These are phyloP conservation scores for Colletotrichum godetiae DNA, from an alignment of 2,329 filamentous ascomycete genomes.

Conservation along the genomic window DNA sequence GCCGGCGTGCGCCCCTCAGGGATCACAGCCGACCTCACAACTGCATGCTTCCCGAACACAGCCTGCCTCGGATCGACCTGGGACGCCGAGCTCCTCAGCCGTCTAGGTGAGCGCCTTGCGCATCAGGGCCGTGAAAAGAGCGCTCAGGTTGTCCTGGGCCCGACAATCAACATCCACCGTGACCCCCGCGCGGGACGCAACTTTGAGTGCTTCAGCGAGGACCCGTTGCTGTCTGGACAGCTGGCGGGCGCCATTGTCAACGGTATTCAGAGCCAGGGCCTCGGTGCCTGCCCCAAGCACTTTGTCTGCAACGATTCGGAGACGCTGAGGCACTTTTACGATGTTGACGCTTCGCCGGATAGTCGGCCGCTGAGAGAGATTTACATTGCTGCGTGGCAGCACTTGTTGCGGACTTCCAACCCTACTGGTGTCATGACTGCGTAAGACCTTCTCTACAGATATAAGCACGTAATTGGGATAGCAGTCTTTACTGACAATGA, in stretches of 20 bases:
- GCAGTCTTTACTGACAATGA: background rate
- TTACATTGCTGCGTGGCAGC: slow-evolving; percentile 38
- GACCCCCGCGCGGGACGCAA: slow-evolving; percentile 55
- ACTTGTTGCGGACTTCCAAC: slow-evolving; percentile 32
- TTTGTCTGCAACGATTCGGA: slow-evolving; percentile 52
- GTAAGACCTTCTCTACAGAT: background rate
- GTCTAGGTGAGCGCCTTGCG: slow-evolving; percentile 33
- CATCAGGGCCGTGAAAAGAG: slow-evolving; percentile 62
- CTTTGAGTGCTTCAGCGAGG: slow-evolving; percentile 56
- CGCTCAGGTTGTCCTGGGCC: slow-evolving; percentile 77
- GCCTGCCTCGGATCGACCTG: slow-evolving; percentile 37
- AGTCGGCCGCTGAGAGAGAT: slow-evolving; percentile 35
- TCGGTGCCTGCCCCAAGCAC: slow-evolving; percentile 52
- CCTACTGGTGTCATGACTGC: slow-evolving; percentile 37
- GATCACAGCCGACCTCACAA: slow-evolving; percentile 31
- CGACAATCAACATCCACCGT: slow-evolving; percentile 60
- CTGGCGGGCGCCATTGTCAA: slow-evolving; percentile 52
- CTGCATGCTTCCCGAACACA: slow-evolving; percentile 37
- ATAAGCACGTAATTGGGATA: too few species aligned
- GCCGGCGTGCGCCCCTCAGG: slow-evolving; percentile 34
- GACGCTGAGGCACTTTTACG: slow-evolving; percentile 36
- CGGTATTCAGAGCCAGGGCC: slow-evolving; percentile 50
- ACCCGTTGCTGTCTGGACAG: slow-evolving; percentile 55
- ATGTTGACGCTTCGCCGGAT: slow-evolving; percentile 26
- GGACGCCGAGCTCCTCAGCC: slow-evolving; percentile 34